A percentile compares a stretch with the other conserved stretches of the same genome.
phyloP scores from a whole-genome alignment of 352 stramenopile genomes.

The Phytopythium cucurbitacearum region DNA sequence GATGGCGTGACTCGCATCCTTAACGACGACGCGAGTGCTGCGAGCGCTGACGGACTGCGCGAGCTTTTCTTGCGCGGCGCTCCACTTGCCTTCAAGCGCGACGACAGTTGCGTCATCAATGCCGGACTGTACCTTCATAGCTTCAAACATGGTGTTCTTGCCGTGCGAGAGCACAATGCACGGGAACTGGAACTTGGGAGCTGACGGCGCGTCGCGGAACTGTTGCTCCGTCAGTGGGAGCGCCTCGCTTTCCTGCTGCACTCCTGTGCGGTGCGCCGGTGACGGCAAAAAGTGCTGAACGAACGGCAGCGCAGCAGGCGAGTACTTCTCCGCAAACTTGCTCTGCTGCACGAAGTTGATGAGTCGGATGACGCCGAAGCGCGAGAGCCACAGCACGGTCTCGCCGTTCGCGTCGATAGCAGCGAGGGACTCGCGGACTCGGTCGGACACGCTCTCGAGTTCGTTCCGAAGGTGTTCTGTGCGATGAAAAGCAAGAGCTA shows the following conservation, averaged over 20 bases:
- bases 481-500: conserved; percentile 1
- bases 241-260: conserved; percentile 47
- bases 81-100: conserved; percentile 63
- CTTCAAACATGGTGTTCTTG: conserved; percentile 60
- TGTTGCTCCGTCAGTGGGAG: conserved; percentile 56
- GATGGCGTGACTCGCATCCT: conserved; percentile 63
- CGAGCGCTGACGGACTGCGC: conserved; percentile 35
- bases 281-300: conserved; percentile 64
- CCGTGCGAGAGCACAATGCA: conserved; percentile 70
- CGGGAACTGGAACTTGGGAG: conserved; percentile 38
- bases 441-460: conserved; percentile 59
- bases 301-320: conserved; percentile 40
- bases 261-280: conserved; percentile 54
- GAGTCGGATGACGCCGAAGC: conserved; percentile 61
- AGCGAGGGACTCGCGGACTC: conserved; percentile 41
- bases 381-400: conserved; percentile 45
- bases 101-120: conserved; percentile 34
- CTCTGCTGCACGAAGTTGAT: conserved; percentile 59
- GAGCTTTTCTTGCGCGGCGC: conserved; percentile 49
- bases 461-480: conserved; percentile 55
- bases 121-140: conserved; percentile 50
- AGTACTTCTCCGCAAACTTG: conserved; percentile 56
- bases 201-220: conserved; percentile 30
- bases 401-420: conserved; percentile 62
- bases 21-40: conserved; percentile 45